Evolutionary conservation across 441 rosid genomes (phyloP).

Genomic region (Breynia disticha): DNA sequence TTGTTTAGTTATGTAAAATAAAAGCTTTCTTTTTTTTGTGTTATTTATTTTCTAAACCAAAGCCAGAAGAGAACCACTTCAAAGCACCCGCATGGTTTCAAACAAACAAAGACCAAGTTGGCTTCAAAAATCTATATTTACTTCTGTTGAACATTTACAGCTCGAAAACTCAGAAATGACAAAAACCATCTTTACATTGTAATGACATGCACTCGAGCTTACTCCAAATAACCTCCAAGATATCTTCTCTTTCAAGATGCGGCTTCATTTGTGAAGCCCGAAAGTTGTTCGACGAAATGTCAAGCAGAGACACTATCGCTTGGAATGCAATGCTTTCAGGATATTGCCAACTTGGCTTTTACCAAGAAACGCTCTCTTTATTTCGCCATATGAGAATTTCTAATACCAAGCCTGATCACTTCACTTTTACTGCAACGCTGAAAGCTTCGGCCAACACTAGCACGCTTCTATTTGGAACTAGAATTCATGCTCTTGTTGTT

Average conservation of each 20-base stretch:
- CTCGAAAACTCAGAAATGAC: no score
- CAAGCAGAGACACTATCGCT: constrained; percentile 37
- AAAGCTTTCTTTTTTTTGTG: no score
- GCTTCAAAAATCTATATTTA: no score
- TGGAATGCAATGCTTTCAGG: constrained; percentile 71
- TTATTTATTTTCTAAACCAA: no score
- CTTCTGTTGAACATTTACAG: no score
- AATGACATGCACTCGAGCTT: constrained; percentile 27
- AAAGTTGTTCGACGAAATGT: constrained; percentile 61
- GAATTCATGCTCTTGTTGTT: constrained; percentile 39
- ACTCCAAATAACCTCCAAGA: constrained; percentile 39
- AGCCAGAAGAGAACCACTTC: no score
- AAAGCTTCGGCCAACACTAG: constrained; percentile 36
- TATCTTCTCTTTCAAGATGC: constrained; percentile 24
- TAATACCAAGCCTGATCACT: constrained; percentile 34
- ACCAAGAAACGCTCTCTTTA: constrained; percentile 37
- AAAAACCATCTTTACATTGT: neutral
- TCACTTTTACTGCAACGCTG: constrained; percentile 54
- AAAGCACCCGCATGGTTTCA: no score
- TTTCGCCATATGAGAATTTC: constrained; percentile 36
- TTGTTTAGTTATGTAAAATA: no score
- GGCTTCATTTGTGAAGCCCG: constrained; percentile 47
- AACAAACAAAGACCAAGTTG: no score
- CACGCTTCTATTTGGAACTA: constrained; percentile 33
- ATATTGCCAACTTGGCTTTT: constrained; percentile 49